Evolutionary conservation across 371 early-diverging fungal species (phyloP).

Genomic region (Smittium mucronatum): DNA sequence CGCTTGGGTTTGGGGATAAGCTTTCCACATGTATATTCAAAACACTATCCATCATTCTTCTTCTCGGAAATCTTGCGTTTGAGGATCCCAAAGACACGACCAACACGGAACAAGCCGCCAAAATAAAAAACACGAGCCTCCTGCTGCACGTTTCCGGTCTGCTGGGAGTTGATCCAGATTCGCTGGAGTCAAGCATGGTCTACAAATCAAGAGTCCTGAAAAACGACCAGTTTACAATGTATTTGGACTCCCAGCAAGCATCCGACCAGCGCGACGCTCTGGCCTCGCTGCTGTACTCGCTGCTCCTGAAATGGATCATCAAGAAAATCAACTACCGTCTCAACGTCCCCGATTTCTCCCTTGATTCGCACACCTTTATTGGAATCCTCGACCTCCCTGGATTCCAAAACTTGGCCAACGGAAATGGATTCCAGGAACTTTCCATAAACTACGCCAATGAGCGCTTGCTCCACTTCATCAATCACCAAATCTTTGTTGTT

Average conservation of each 20-base stretch:
- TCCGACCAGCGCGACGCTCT: constrained; percentile 50
- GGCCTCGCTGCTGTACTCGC: constrained; percentile 55
- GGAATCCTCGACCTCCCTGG: constrained; percentile 63
- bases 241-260: constrained; percentile 43
- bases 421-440: constrained; percentile 66
- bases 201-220: constrained; percentile 66
- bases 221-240: constrained; percentile 47
- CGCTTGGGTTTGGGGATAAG: constrained; percentile 68
- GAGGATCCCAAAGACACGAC: constrained; percentile 17
- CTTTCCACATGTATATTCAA: constrained; percentile 70
- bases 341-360: constrained; percentile 19
- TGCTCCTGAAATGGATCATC: constrained; percentile 63
- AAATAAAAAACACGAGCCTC: constrained; percentile 19
- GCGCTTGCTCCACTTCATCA: constrained; percentile 58
- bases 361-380: constrained; percentile 42
- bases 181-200: constrained; percentile 69
- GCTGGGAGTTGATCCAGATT: constrained; percentile 65
- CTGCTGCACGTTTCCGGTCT: constrained; percentile 54
- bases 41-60: constrained; percentile 74
- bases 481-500: constrained; percentile 52
- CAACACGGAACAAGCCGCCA: neutral
- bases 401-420: constrained; percentile 37
- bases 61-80: constrained; percentile 81
- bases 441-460: constrained; percentile 76
- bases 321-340: constrained; percentile 59